Percentiles rank a stretch among this genome's conserved stretches.
phyloP scores from a whole-genome alignment of 176 grass and related monocot genomes.

The Bromus sterilis region DNA sequence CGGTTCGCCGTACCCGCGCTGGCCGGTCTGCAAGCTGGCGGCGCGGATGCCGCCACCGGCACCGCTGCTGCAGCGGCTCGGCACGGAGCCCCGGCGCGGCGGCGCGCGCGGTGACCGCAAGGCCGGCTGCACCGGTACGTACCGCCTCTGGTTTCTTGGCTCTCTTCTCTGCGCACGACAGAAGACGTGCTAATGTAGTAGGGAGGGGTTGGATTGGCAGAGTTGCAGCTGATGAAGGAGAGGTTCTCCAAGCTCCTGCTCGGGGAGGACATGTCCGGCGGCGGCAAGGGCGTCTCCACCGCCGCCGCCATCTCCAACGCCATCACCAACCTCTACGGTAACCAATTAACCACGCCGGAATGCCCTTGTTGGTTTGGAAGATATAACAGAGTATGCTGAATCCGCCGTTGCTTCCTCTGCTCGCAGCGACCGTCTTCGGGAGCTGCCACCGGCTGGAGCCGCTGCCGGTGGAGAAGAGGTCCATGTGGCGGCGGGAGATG shows the following conservation, averaged over 20 bases:
- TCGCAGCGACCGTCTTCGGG: conserved; percentile 83
- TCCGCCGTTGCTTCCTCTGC: not conserved
- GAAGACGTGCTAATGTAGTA: not conserved
- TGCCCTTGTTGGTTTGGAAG: not conserved
- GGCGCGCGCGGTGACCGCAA: conserved; percentile 23
- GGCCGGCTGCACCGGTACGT: conserved; percentile 44
- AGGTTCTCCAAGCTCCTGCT: conserved; percentile 87
- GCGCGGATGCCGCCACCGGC: conserved; percentile 7
- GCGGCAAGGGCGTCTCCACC: conserved; percentile 75
- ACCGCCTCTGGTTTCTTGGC: not conserved
- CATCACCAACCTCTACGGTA: conserved; percentile 95
- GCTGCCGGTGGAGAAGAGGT: conserved; percentile 49
- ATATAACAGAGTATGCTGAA: not conserved
- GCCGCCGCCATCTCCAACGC: conserved; percentile 86
- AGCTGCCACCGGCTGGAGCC: conserved; percentile 77
- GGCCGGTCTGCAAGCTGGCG: conserved; percentile 39
- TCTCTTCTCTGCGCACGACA: not conserved
- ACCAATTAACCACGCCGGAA: not conserved
- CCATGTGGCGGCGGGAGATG: conserved; percentile 91
- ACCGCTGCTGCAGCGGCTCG: conserved; percentile 47
- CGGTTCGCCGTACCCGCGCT: conserved; percentile 37
- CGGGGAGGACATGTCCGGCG: conserved; percentile 94
- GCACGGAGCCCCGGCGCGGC: conserved; percentile 19
- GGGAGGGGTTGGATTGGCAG: conserved; percentile 21
- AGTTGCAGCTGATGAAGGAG: conserved; percentile 70